These are phyloP conservation scores for Hibiscus trionum DNA, from an alignment of 345 rosid genomes.

Conservation along the genomic window DNA sequence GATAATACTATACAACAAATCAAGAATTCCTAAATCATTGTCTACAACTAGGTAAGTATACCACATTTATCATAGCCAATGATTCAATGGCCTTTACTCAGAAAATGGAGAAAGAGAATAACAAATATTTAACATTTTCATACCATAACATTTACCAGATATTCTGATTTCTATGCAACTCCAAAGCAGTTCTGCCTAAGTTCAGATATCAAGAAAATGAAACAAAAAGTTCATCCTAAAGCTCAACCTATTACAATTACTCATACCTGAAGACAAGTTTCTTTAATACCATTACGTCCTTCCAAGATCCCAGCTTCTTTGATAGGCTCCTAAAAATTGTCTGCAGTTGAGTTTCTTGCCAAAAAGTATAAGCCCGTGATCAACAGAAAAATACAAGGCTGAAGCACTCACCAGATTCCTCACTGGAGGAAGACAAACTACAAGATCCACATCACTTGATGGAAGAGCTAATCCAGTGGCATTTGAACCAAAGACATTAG, in stretches of 20 bases:
- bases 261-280: constrained; percentile 95
- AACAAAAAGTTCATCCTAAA: background rate
- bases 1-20: background rate
- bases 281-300: constrained; percentile 99
- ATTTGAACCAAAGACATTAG: constrained; percentile 86
- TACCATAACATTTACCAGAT: background rate
- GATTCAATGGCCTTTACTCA: background rate
- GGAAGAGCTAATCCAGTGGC: constrained; percentile 96
- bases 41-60: background rate
- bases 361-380: constrained; percentile 10
- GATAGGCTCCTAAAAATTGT: constrained; percentile 68
- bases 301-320: constrained; percentile 99
- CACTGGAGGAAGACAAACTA: constrained; percentile 95
- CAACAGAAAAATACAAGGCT: constrained; percentile 2
- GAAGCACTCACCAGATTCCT: constrained; percentile 73
- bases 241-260: constrained; percentile 6
- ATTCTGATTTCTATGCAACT: background rate
- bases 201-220: background rate
- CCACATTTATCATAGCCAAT: background rate
- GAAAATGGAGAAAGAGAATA: background rate
- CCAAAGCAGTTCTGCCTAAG: background rate
- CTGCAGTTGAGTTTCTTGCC: constrained; percentile 24
- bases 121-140: background rate
- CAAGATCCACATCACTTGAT: constrained; percentile 98
- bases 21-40: background rate